Conservation (phyloP, 192 early-diverging fungal species). For the Coemansia sp. region DNA sequence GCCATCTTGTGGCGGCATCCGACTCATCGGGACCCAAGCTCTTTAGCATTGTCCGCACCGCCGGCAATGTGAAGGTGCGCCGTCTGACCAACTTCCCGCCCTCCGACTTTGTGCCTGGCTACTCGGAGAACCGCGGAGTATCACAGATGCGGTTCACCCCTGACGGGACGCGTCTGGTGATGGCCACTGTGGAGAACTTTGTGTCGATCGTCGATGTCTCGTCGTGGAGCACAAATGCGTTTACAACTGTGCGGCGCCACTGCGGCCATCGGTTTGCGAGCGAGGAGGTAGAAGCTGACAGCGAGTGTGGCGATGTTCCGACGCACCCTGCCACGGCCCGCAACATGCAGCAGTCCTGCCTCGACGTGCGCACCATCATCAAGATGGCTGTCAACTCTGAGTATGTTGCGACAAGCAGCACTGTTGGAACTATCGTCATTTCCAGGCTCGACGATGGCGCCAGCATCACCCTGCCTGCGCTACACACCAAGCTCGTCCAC, state of each 20-base stretch:
- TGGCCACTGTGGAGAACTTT: slow-evolving; percentile 71
- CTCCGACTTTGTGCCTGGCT: slow-evolving; percentile 39
- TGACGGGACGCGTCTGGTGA: slow-evolving; percentile 67
- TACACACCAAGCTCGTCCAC: slow-evolving; percentile 7
- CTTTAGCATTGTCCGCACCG: slow-evolving; percentile 50
- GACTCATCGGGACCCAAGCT: slow-evolving; percentile 68
- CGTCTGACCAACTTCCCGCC: slow-evolving; percentile 44
- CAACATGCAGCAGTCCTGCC: slow-evolving; percentile 10
- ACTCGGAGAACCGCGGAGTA: slow-evolving; percentile 55
- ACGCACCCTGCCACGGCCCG: slow-evolving; percentile 40
- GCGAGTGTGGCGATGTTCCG: slow-evolving; percentile 47
- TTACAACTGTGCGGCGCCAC: slow-evolving; percentile 63
- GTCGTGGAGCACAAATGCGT: slow-evolving; percentile 55
- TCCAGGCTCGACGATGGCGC: slow-evolving; percentile 67
- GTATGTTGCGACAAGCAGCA: slow-evolving; percentile 80
- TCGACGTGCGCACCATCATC: slow-evolving; percentile 56
- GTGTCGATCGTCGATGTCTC: slow-evolving; percentile 75
- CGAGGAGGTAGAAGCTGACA: slow-evolving; percentile 39
- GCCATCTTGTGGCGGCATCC: slow-evolving; percentile 77
- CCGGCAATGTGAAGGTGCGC: slow-evolving; percentile 28
- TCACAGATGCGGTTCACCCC: slow-evolving; percentile 73
- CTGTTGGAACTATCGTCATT: slow-evolving; percentile 66
- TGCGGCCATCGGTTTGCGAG: slow-evolving; percentile 58
- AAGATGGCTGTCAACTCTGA: slow-evolving; percentile 74
- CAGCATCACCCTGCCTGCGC: slow-evolving; percentile 21